Conservation (phyloP, 768 basidiomycete species). For the Pholiota molesta region DNA sequence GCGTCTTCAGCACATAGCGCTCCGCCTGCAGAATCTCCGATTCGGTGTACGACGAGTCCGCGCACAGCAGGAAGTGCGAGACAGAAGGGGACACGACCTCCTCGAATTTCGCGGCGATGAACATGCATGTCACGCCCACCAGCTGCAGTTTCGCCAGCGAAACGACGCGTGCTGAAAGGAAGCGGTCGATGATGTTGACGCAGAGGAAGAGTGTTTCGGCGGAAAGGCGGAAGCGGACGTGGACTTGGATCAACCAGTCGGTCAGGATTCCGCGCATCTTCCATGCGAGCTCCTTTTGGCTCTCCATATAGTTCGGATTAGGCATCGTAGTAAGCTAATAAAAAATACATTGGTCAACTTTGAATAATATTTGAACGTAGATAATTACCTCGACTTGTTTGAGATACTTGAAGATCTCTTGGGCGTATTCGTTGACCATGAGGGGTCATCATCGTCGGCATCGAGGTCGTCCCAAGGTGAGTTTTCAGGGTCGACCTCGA, state of each 20-base stretch:
- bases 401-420: slow-evolving; percentile 92
- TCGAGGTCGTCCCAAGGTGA: slow-evolving; percentile 90
- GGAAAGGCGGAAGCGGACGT: slow-evolving; percentile 87
- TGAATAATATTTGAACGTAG: background rate
- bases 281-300: slow-evolving; percentile 94
- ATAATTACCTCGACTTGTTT: slow-evolving; percentile 77
- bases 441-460: slow-evolving; percentile 91
- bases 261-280: slow-evolving; percentile 93
- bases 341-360: background rate
- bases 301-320: slow-evolving; percentile 93
- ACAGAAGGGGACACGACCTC: slow-evolving; percentile 93
- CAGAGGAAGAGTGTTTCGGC: slow-evolving; percentile 96
- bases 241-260: slow-evolving; percentile 97
- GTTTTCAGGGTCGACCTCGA: slow-evolving; percentile 68
- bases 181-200: slow-evolving; percentile 90
- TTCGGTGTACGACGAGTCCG: slow-evolving; percentile 87
- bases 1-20: slow-evolving; percentile 88
- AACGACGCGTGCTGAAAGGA: slow-evolving; percentile 75
- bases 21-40: slow-evolving; percentile 71
- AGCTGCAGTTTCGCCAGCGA: slow-evolving; percentile 94
- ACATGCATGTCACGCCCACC: slow-evolving; percentile 92
- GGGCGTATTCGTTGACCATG: slow-evolving; percentile 97
- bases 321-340: slow-evolving; percentile 80
- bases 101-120: slow-evolving; percentile 94
- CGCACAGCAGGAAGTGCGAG: slow-evolving; percentile 85